Conservation (phyloP, 2,329 filamentous ascomycete species). For the Truncatella angustata region DNA sequence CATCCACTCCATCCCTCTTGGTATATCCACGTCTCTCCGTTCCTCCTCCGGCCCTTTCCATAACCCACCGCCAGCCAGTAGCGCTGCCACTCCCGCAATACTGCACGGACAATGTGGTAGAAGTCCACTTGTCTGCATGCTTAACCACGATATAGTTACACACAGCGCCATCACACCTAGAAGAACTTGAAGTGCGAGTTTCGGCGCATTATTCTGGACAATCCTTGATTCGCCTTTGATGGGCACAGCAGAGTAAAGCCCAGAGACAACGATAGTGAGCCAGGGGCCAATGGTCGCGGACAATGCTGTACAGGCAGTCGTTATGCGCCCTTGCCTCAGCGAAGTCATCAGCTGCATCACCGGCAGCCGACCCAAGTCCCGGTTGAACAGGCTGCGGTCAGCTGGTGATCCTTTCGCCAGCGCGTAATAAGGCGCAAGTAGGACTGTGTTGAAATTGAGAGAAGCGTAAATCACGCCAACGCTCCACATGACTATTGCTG, state of each 20-base stretch:
- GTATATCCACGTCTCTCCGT: conserved; percentile 13
- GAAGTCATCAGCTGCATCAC: background rate
- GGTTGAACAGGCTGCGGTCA: background rate
- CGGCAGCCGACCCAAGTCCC: conserved; percentile 7
- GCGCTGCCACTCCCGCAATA: conserved; percentile 24
- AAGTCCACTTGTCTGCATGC: conserved; percentile 20
- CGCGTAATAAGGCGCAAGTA: conserved; percentile 2
- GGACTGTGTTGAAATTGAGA: conserved; percentile 3
- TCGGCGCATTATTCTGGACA: conserved; percentile 23
- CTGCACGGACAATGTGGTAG: conserved; percentile 28
- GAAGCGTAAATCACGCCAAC: background rate
- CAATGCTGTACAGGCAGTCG: background rate
- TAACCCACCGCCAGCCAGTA: conserved; percentile 26
- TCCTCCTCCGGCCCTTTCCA: conserved; percentile 12
- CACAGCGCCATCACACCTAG: conserved; percentile 27
- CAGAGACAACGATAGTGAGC: conserved; percentile 4
- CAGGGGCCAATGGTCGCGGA: background rate
- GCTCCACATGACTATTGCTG: conserved; percentile 1
- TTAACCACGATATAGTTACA: conserved; percentile 20
- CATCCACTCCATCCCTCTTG: conserved; percentile 25
- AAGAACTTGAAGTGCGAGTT: conserved; percentile 27
- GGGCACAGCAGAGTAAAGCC: background rate
- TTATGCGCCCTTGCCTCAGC: background rate
- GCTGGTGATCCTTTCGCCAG: background rate
- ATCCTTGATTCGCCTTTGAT: conserved; percentile 14